These are phyloP conservation scores for Talaromyces albobiverticillius DNA, from an alignment of 2,329 filamentous ascomycete genomes.

Conservation along the genomic window DNA sequence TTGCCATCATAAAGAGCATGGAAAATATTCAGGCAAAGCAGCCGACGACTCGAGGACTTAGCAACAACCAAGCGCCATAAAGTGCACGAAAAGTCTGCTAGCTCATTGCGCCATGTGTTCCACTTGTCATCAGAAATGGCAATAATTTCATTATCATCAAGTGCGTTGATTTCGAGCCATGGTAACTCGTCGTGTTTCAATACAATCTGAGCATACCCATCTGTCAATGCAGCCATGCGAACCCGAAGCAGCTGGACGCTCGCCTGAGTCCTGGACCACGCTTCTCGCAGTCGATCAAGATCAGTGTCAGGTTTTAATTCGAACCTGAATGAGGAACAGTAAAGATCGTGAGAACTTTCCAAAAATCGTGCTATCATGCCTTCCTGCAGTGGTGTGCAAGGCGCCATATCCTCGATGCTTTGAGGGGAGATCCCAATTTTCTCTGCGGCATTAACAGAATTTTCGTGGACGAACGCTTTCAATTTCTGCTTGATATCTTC, in stretches of 20 bases:
- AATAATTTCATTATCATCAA: slow-evolving; percentile 30
- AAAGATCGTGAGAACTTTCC: slow-evolving; percentile 57
- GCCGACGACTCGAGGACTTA: slow-evolving; percentile 22
- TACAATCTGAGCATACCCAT: slow-evolving; percentile 74
- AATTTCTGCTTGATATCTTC: slow-evolving; percentile 60
- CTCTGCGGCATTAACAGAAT: slow-evolving; percentile 53
- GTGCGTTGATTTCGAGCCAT: slow-evolving; percentile 44
- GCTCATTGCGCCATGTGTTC: slow-evolving; percentile 54
- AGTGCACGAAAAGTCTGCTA: slow-evolving; percentile 40
- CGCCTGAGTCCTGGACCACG: slow-evolving; percentile 57
- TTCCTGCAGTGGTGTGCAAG: slow-evolving; percentile 82
- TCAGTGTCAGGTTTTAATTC: slow-evolving; percentile 48
- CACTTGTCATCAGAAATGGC: slow-evolving; percentile 36
- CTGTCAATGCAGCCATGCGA: slow-evolving; percentile 66
- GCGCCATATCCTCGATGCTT: slow-evolving; percentile 69
- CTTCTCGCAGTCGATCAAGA: slow-evolving; percentile 47
- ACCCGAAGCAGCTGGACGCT: slow-evolving; percentile 67
- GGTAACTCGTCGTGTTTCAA: slow-evolving; percentile 43
- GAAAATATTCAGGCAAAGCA: slow-evolving; percentile 69
- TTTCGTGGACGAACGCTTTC: slow-evolving; percentile 61
- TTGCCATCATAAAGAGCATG: slow-evolving; percentile 85
- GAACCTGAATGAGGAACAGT: slow-evolving; percentile 75
- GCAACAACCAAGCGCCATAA: slow-evolving; percentile 34
- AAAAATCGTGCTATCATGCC: slow-evolving; percentile 75
- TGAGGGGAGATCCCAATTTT: slow-evolving; percentile 50